Percentiles rank a stretch among this genome's conserved stretches.
Conservation (phyloP, 2,329 filamentous ascomycete genomes). For the Aspergillus fructus region DNA sequence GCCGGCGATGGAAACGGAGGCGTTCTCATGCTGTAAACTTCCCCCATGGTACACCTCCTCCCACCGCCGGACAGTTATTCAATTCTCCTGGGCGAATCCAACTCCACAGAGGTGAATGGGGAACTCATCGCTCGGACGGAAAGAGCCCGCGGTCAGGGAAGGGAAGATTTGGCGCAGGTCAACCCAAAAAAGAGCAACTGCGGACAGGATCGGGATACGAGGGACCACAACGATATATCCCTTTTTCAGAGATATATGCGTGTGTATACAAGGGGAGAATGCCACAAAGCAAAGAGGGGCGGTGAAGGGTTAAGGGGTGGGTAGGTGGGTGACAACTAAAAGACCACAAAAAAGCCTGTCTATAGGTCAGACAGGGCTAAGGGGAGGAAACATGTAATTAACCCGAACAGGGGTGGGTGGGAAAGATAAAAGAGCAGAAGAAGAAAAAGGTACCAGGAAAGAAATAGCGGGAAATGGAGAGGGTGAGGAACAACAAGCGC, state of each 20-base stretch:
- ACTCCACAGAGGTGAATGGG: constrained; percentile 29
- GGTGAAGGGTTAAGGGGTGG: constrained; percentile 9
- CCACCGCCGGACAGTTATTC: constrained; percentile 31
- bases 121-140: constrained; percentile 37
- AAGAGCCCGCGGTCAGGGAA: constrained; percentile 19
- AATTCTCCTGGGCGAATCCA: constrained; percentile 34
- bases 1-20: constrained; percentile 42
- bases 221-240: background rate
- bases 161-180: constrained; percentile 1
- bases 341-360: constrained; percentile 5
- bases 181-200: background rate
- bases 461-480: constrained; percentile 5
- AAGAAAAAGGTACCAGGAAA: constrained; percentile 7
- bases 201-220: background rate
- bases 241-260: background rate
- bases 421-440: constrained; percentile 6
- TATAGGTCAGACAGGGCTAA: constrained; percentile 7
- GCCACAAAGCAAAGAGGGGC: constrained; percentile 10
- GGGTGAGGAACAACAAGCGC: background rate
- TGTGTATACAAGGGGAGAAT: constrained; percentile 2
- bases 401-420: constrained; percentile 4
- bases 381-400: background rate
- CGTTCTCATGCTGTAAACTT: constrained; percentile 39
- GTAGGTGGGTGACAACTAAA: background rate
- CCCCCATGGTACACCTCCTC: constrained; percentile 36